Evolutionary conservation across 345 rosid species (phyloP), one percentile per base, ranked within the genome.

Genomic region (Lagerstroemia speciosa): DNA sequence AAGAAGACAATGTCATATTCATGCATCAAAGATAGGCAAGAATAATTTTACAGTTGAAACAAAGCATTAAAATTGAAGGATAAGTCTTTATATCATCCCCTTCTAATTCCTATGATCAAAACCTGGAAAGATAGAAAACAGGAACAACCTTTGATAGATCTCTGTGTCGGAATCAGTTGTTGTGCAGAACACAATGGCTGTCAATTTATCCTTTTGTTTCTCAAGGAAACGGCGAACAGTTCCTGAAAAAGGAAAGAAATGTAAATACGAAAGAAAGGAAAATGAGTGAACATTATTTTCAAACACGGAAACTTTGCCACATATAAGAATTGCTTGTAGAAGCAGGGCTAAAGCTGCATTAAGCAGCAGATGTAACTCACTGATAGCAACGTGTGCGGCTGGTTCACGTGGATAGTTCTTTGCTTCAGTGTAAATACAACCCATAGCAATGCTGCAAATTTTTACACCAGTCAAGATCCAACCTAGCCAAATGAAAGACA

Each of bases 381-480:
- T 86, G 78, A 94, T 89, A 76, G 99, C 93, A 38, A 94, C 97
- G 78, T 94, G 99, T 26, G 98, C 98, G 74, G 99, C 99, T 68
- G 97, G 91, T 83, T 94, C 98, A 43, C 99, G 90, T 65, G 99
- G 99, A 81, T 94, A 94, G 74, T 87, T 91, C 82, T 94, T 94
- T 60, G 95, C 82, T 62, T 94, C 98, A 22, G 97, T 83, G 77
- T 94, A 91, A 81, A 94, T 87, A 76, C 99, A 94, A 24, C 84
- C 98, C 90, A 84, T 84, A 4, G 98, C 99, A 33, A 94, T 88
- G 81, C 99, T 94, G 89, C 79, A 81, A 6, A 29, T 34, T 70
- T 70, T 65, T 64, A 75, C 63, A 50, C 45, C 76, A 81, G 72
- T 62, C 32, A 68, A 67, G 75, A 60, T 58, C 17, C 16, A 32